Base-by-base conservation (phyloP, 75 land plant genomes). In the Cunninghamia lanceolata region DNA sequence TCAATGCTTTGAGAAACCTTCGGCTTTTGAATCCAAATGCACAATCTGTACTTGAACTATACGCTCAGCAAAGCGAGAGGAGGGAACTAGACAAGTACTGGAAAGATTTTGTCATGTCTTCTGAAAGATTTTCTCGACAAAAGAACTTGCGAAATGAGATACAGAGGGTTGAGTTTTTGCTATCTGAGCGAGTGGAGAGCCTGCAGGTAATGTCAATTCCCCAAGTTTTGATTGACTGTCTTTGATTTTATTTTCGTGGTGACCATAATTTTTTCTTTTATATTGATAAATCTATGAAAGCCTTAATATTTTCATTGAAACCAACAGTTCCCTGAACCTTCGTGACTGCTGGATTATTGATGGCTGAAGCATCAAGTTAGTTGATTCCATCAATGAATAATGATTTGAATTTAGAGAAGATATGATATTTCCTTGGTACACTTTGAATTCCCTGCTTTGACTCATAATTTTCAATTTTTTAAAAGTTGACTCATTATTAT, bases 31-130 rank as follows among this genome's bases (percentile, higher is more conserved):
- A 85, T 75, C 32, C 45, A 73, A 85, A 75, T 85, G 85, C 83
- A 73, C 45, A 42, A 85, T 85, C 85, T 68, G 82, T 40, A 32
- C 63, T 83, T 83, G 84, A 83, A 36, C 75, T 73, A 73, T 73
- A 73, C 16, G 0, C 13, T 73, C 38, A 73, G 36, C 36, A 73
- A 32, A 73, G 36, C 11, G 75, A 14, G 75, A 52, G 28, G 21
- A 53, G 32, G 30, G 63, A 53, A 52, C 40, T 53, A 36, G 84
- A 83, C 63, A 35, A 83, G 40, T 45, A 35, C 25, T 83, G 84
- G 84, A 83, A 34, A 83, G 84, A 53, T 4, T 17, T 83, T 83
- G 84, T 83, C 39, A 25, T 19, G 28, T 83, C 63, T 83, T 46
- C 84, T 53, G 28, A 83, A 34, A 83, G 84, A 36, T 53, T 2